Evolutionary conservation across 495 filamentous ascomycete genomes (phyloP).

Genomic region (Aspergillus mulundensis): DNA sequence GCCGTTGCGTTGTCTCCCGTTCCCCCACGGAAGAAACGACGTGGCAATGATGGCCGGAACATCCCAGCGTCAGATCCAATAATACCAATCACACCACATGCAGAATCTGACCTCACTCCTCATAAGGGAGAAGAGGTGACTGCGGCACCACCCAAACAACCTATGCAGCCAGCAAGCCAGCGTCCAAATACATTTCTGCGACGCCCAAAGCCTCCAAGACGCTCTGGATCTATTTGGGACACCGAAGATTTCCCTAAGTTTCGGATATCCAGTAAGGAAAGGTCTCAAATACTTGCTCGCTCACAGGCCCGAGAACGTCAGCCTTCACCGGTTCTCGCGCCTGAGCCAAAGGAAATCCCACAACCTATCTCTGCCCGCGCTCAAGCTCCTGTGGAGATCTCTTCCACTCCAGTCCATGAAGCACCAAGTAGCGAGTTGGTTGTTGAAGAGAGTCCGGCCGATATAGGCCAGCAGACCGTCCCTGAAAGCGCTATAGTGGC

Average conservation of each 20-base stretch:
- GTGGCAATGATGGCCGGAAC: conserved; percentile 33
- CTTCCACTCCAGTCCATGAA: conserved; percentile 15
- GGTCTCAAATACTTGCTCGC: conserved; percentile 10
- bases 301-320: conserved; percentile 15
- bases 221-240: conserved; percentile 37
- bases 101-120: conserved; percentile 9
- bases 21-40: conserved; percentile 37
- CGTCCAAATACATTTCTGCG: conserved; percentile 14
- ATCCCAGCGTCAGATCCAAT: conserved; percentile 32
- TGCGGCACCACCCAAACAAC: conserved; percentile 14
- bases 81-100: conserved; percentile 30
- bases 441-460: not conserved
- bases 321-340: conserved; percentile 1
- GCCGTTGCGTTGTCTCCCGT: conserved; percentile 34
- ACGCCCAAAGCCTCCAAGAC: conserved; percentile 24
- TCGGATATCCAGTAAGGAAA: conserved; percentile 24
- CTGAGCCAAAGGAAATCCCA: not conserved
- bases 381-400: conserved; percentile 7
- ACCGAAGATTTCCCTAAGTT: conserved; percentile 33
- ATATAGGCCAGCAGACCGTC: not conserved
- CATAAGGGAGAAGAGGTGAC: conserved; percentile 4
- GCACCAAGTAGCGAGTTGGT: conserved; percentile 1
- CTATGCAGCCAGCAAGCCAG: conserved; percentile 9
- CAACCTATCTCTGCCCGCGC: conserved; percentile 12
- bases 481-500: conserved; percentile 25